Conservation (phyloP, 2,329 filamentous ascomycete species). For the Thelonectria discophora region DNA sequence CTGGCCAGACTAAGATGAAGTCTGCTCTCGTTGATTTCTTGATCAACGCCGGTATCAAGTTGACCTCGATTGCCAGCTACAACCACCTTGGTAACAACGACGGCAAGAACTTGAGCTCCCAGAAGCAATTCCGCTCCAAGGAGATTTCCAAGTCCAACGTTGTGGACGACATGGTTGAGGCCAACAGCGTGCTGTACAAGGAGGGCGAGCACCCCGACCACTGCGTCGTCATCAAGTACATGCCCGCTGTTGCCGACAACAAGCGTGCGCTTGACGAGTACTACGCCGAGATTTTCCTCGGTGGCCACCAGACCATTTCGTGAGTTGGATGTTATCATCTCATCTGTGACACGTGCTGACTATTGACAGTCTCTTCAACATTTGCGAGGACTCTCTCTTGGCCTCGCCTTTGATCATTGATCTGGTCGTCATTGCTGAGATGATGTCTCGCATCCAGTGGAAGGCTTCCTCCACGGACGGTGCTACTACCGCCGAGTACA, state of each 20-base stretch:
- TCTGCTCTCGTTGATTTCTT: conserved; percentile 98
- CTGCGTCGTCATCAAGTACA: conserved; percentile 99
- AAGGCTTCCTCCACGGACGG: conserved; percentile 67
- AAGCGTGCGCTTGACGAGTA: conserved; percentile 99
- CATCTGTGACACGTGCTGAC: conserved; percentile 27
- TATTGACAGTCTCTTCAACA: conserved; percentile 85
- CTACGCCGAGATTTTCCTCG: conserved; percentile 99
- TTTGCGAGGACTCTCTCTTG: conserved; percentile 97
- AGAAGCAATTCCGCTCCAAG: conserved; percentile 99
- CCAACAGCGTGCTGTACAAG: conserved; percentile 90
- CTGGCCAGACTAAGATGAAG: conserved; percentile 99
- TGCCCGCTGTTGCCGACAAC: conserved; percentile 98
- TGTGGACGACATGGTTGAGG: conserved; percentile 99
- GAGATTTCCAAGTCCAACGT: conserved; percentile 99
- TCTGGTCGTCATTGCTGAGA: conserved; percentile 89
- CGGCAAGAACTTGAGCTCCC: conserved; percentile 97
- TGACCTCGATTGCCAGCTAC: conserved; percentile 98
- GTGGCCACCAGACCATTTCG: conserved; percentile 96
- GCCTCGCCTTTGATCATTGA: conserved; percentile 98
- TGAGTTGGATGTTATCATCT: conserved; percentile 50
- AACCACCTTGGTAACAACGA: conserved; percentile 99
- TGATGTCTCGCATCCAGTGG: conserved; percentile 99
- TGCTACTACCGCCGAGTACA: conserved; percentile 72
- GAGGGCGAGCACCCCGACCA: conserved; percentile 96
- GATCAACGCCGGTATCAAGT: conserved; percentile 98